Conservation (phyloP, 2,329 filamentous ascomycete species). For the Cladosporium cucumerinum region DNA sequence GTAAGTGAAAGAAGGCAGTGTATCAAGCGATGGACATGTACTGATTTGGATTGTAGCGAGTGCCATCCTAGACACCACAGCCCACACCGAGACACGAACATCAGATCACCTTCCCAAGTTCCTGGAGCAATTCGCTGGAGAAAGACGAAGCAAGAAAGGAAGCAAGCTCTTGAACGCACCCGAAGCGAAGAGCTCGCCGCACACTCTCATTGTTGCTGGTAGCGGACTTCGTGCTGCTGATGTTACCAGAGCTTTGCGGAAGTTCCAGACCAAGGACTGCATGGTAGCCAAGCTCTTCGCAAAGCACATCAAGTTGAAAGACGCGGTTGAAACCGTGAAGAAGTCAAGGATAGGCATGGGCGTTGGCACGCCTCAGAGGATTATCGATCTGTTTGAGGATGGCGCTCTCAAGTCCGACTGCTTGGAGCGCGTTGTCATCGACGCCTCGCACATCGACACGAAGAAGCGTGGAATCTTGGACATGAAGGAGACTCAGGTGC, state of each 20-base stretch:
- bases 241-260: slow-evolving; percentile 70
- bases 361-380: slow-evolving; percentile 80
- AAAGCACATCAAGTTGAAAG: slow-evolving; percentile 94
- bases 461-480: slow-evolving; percentile 94
- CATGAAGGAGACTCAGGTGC: slow-evolving; percentile 88
- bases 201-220: slow-evolving; percentile 83
- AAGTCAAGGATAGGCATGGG: slow-evolving; percentile 71
- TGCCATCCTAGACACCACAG: slow-evolving; percentile 75
- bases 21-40: neutral
- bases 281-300: slow-evolving; percentile 90
- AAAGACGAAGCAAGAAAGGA: slow-evolving; percentile 42
- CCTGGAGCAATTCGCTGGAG: slow-evolving; percentile 60
- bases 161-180: slow-evolving; percentile 62
- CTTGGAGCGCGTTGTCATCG: slow-evolving; percentile 77
- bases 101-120: slow-evolving; percentile 75
- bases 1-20: slow-evolving; percentile 43
- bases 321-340: slow-evolving; percentile 74
- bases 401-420: slow-evolving; percentile 49
- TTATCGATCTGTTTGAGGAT: slow-evolving; percentile 78
- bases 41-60: slow-evolving; percentile 51
- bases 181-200: slow-evolving; percentile 59
- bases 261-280: slow-evolving; percentile 74
- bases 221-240: slow-evolving; percentile 85
- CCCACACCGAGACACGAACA: slow-evolving; percentile 64
- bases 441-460: slow-evolving; percentile 88